Conservation (phyloP, 2,329 filamentous ascomycete genomes). For the Chaetomium olivaceum region DNA sequence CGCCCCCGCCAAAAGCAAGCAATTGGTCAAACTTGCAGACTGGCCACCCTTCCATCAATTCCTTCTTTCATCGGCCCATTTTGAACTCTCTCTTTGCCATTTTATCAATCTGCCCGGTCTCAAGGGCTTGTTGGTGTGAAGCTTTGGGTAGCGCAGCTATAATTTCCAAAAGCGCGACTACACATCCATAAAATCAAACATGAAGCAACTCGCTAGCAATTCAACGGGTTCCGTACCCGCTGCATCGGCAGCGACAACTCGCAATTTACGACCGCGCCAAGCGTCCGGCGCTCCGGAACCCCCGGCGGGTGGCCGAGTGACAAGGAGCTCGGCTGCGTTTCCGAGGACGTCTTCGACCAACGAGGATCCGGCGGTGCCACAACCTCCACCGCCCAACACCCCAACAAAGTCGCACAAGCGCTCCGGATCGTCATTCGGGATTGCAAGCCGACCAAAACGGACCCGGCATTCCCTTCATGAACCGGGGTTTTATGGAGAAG, state of each 20-base stretch:
- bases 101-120: background rate
- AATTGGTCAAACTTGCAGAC: background rate
- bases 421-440: conserved; percentile 3
- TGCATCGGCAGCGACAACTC: conserved; percentile 19
- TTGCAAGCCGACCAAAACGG: conserved; percentile 26
- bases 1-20: background rate
- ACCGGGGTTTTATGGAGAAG: conserved; percentile 31
- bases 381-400: background rate
- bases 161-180: conserved; percentile 5
- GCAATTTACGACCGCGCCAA: conserved; percentile 31
- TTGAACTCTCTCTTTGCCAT: background rate
- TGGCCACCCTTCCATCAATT: conserved; percentile 2
- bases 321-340: conserved; percentile 25
- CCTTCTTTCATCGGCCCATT: conserved; percentile 1
- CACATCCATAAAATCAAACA: conserved; percentile 2
- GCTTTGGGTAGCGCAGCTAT: background rate
- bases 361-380: background rate
- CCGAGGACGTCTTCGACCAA: conserved; percentile 10
- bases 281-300: conserved; percentile 19
- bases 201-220: conserved; percentile 22
- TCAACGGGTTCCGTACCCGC: conserved; percentile 13
- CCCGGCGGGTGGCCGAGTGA: conserved; percentile 24
- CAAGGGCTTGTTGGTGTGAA: background rate
- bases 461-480: conserved; percentile 22
- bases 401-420: conserved; percentile 23